These are phyloP conservation scores for Pleomassaria siparia DNA, from an alignment of 2,329 filamentous ascomycete species.

Conservation along the genomic window DNA sequence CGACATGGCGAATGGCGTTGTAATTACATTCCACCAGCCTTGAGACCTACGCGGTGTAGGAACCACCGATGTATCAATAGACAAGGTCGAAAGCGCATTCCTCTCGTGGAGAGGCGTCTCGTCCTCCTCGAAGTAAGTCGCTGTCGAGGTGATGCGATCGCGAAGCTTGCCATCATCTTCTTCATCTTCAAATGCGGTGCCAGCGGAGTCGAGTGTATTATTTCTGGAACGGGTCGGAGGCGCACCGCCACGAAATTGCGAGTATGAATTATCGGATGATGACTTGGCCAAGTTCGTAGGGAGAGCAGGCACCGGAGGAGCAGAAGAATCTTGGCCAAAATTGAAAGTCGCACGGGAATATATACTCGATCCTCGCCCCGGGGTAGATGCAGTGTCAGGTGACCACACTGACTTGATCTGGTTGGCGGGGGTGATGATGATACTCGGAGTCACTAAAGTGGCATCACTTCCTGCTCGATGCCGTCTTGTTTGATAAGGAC, in stretches of 20 bases:
- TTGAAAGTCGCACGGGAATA: constrained; percentile 60
- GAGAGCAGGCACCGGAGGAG: constrained; percentile 54
- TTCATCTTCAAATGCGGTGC: constrained; percentile 52
- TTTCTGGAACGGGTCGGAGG: constrained; percentile 24
- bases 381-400: constrained; percentile 56
- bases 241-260: constrained; percentile 3
- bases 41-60: constrained; percentile 61
- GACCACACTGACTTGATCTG: constrained; percentile 59
- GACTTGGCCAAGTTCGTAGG: constrained; percentile 24
- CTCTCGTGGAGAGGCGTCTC: constrained; percentile 42
- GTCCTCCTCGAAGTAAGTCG: constrained; percentile 72
- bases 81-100: constrained; percentile 33
- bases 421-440: constrained; percentile 57
- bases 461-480: constrained; percentile 42
- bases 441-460: constrained; percentile 50
- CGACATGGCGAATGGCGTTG: constrained; percentile 63
- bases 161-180: constrained; percentile 42
- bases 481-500: constrained; percentile 31
- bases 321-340: constrained; percentile 30
- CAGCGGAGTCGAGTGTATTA: constrained; percentile 39
- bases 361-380: constrained; percentile 58
- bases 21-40: constrained; percentile 79
- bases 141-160: constrained; percentile 55
- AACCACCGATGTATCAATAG: constrained; percentile 40
- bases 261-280: constrained; percentile 6